Conservation (phyloP, 306 rosid genomes). For the Pterocarpus santalinus region DNA sequence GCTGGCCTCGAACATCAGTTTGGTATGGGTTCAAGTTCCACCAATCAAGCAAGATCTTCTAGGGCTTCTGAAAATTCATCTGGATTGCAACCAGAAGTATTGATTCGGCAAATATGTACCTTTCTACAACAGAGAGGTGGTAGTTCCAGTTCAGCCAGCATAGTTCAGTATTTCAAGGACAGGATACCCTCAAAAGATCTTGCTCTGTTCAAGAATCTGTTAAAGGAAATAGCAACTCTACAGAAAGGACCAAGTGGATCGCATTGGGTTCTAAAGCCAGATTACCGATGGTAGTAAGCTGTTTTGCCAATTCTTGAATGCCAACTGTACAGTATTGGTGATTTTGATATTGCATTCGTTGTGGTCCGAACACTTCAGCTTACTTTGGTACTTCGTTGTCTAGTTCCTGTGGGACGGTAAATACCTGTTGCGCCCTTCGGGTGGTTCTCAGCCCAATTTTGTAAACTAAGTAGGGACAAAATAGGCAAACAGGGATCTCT, state of each 20-base stretch:
- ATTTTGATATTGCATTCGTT: not conserved
- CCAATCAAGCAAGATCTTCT: slow-evolving; percentile 61
- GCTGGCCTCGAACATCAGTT: slow-evolving; percentile 79
- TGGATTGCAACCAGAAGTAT: slow-evolving; percentile 79
- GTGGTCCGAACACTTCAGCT: slow-evolving; percentile 19
- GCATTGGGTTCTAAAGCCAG: slow-evolving; percentile 82
- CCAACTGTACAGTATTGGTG: slow-evolving; percentile 13
- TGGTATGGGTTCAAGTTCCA: slow-evolving; percentile 49
- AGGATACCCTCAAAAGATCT: slow-evolving; percentile 80
- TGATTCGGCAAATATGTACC: slow-evolving; percentile 85
- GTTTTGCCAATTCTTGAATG: slow-evolving; percentile 34
- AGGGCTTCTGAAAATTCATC: slow-evolving; percentile 58
- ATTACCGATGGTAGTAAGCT: slow-evolving; percentile 59
- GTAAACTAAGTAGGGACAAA: slow-evolving; percentile 20
- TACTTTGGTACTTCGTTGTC: not conserved
- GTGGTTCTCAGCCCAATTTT: slow-evolving; percentile 35
- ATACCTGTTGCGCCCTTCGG: not conserved
- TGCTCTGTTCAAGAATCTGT: slow-evolving; percentile 90
- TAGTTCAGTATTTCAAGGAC: slow-evolving; percentile 86
- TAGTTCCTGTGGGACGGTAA: slow-evolving; percentile 33
- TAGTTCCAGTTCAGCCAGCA: slow-evolving; percentile 65
- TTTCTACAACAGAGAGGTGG: slow-evolving; percentile 87
- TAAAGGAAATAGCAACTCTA: slow-evolving; percentile 87
- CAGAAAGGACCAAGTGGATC: slow-evolving; percentile 75
- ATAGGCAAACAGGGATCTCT: not conserved